Base-by-base conservation (phyloP, 2,329 filamentous ascomycete genomes). In the Aspergillus fructus region DNA sequence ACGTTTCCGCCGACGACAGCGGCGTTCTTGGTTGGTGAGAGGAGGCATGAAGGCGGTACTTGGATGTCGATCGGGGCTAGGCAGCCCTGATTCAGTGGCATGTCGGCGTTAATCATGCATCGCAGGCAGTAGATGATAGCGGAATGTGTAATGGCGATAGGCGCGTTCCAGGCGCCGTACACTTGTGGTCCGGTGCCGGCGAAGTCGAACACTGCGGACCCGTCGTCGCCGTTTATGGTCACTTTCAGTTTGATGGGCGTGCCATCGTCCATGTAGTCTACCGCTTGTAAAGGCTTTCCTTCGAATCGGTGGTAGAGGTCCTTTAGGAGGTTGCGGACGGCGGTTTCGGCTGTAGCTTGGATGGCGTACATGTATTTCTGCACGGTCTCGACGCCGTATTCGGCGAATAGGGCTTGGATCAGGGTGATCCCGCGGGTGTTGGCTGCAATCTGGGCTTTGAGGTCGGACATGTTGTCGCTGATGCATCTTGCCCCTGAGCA, bases 241-340 rank as follows among this genome's bases (percentile, higher is more conserved):
- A 96, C 82, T 60, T 86, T 88, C 6, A 96, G 81, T 51, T 83
- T 80, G 66, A 96, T 93, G 0, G 90, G 89, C 9, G 84, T 89
- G 24, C 91, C 91, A 65, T 96, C 91, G 65, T 96, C 91, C 89
- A 96, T 94, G 76, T 87, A 91, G 68, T 96, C 91, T 1, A 87
- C 79, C 0, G 91, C 89, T 7, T 84, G 82, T 0, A 96, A 81
- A n/a, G 89, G 85, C 56, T 85, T 81, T 2, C 88, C 88, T 62
- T 85, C 81, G 63, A 91, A 90, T 23, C 85, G 81, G 60, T 82
- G 82, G 66, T 85, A 82, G n/a, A 93, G 86, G 3, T 84, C 79
- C 67, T 89, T 91, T 27, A 96, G 79, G 5, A 96, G 80, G 50
- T 83, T 84, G 17, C 89, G 84, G 0, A 96, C 91, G 33, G 87